These are phyloP conservation scores for Boletus tomentosulus DNA, from an alignment of 768 basidiomycete genomes.

Conservation along the genomic window DNA sequence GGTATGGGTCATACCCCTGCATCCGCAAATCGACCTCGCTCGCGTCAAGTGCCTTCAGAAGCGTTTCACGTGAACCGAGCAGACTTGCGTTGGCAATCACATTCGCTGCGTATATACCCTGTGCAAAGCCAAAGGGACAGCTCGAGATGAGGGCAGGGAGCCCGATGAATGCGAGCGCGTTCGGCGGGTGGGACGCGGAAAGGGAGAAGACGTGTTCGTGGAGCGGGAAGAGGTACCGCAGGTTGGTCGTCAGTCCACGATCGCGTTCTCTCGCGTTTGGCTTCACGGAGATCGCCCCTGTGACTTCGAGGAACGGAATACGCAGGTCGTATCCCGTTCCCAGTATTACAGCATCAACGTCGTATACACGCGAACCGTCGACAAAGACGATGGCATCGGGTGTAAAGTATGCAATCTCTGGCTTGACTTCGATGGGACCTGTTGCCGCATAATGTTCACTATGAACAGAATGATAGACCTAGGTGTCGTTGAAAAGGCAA, in stretches of 20 bases:
- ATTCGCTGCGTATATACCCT: conserved; percentile 42
- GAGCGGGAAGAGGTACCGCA: conserved; percentile 52
- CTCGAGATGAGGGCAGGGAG: conserved; percentile 46
- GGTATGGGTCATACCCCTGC: conserved; percentile 42
- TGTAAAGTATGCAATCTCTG: conserved; percentile 49
- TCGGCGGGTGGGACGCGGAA: conserved; percentile 42
- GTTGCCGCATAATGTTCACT: conserved; percentile 15
- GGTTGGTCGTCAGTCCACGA: conserved; percentile 41
- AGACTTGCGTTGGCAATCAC: conserved; percentile 40
- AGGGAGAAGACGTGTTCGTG: conserved; percentile 52
- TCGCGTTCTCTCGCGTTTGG: conserved; percentile 13
- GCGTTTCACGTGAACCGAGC: conserved; percentile 35
- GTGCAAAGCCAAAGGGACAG: conserved; percentile 34
- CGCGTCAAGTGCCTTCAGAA: background rate
- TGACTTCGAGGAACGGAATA: conserved; percentile 45
- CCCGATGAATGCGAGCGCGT: conserved; percentile 53
- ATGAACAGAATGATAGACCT: conserved; percentile 38
- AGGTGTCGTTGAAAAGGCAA: background rate
- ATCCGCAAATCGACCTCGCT: conserved; percentile 30
- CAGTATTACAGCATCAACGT: conserved; percentile 47
- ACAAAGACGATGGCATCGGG: conserved; percentile 40
- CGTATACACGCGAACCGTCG: conserved; percentile 38
- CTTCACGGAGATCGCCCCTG: conserved; percentile 18
- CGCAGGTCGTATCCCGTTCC: conserved; percentile 53
- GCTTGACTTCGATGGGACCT: conserved; percentile 31